These are phyloP conservation scores for Phyllosticta paracitricarpa DNA, from an alignment of 2,329 filamentous ascomycete genomes.

Conservation along the genomic window DNA sequence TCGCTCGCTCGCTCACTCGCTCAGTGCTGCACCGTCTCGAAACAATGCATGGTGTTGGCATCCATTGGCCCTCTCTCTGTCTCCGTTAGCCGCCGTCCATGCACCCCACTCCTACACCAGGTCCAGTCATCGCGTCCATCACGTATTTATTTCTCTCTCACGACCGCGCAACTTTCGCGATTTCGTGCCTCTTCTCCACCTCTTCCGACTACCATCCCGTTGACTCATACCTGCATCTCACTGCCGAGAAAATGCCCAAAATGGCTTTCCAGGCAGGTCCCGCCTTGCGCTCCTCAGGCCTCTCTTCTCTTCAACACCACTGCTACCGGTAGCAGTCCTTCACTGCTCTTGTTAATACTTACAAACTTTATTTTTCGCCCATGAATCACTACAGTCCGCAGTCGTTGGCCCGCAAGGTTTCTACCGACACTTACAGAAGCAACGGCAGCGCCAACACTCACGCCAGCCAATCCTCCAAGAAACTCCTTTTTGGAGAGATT, in stretches of 20 bases:
- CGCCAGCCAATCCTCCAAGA: constrained; percentile 26
- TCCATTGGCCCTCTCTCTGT: neutral
- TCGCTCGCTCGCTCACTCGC: too few relatives aligned
- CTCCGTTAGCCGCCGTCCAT: neutral
- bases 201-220: constrained; percentile 18
- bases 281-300: neutral
- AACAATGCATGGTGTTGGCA: neutral
- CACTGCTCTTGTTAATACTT: neutral
- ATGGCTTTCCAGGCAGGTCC: neutral
- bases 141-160: constrained; percentile 10
- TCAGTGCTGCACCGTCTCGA: neutral
- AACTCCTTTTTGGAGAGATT: constrained; percentile 41
- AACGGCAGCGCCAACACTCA: constrained; percentile 22
- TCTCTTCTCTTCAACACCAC: neutral
- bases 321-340: neutral
- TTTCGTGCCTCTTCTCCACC: constrained; percentile 11
- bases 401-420: constrained; percentile 14
- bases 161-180: constrained; percentile 32
- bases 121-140: constrained; percentile 5
- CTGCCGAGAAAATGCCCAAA: constrained; percentile 4
- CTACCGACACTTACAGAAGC: constrained; percentile 9
- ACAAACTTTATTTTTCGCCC: constrained; percentile 7
- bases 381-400: constrained; percentile 16
- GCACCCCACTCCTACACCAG: neutral
- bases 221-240: constrained; percentile 35